Percentiles rank a stretch among this genome's conserved stretches.
phyloP scores from a whole-genome alignment of 345 rosid genomes.

The Diplotaxis tenuifolia region DNA sequence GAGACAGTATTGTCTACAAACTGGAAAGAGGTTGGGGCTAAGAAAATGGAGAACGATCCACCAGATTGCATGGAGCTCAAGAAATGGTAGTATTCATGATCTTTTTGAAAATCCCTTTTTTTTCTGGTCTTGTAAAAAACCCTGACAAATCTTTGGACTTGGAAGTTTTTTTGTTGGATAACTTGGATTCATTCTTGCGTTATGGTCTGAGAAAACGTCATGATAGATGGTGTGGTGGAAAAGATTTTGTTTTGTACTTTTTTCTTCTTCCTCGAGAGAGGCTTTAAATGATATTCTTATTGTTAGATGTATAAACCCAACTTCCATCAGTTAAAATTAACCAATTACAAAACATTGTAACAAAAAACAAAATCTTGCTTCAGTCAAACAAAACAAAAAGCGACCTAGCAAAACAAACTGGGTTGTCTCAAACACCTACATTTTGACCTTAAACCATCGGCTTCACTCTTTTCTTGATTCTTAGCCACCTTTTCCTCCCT shows the following conservation, averaged over 20 bases:
- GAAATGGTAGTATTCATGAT: conserved; percentile 62
- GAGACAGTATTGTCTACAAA: background rate
- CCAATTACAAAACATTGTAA: background rate
- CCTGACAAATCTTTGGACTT: background rate
- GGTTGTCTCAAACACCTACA: background rate
- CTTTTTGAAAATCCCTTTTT: background rate
- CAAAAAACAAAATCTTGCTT: background rate
- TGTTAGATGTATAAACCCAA: background rate
- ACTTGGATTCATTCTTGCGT: too few relatives aligned
- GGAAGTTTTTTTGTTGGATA: too few relatives aligned
- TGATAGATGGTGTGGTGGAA: conserved; percentile 1
- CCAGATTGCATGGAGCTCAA: conserved; percentile 80
- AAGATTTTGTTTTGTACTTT: background rate
- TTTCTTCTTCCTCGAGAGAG: background rate
- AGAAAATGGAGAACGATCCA: conserved; percentile 35
- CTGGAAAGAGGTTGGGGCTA: background rate
- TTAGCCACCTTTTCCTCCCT: conserved; percentile 28
- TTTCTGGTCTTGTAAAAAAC: conserved; percentile 5
- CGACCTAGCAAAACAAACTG: background rate
- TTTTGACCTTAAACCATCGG: background rate
- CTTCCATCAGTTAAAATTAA: background rate
- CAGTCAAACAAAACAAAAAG: background rate
- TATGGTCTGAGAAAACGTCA: background rate
- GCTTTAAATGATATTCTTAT: background rate
- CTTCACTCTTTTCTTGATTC: conserved; percentile 6